phyloP scores from a whole-genome alignment of 345 rosid genomes.

The Populus deltoides region DNA sequence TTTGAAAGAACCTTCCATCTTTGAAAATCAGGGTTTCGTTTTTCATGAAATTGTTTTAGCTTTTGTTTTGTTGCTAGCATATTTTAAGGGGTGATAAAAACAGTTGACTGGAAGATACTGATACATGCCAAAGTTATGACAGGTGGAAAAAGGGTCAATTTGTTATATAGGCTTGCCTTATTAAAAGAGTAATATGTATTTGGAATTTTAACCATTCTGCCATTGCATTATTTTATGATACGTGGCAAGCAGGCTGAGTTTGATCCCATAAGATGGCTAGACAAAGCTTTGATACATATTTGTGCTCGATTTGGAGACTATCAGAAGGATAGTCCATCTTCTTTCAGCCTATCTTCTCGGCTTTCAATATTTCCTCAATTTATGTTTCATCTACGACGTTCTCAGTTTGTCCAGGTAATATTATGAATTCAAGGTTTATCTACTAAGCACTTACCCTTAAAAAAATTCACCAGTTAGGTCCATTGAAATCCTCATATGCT shows the following conservation, averaged over 20 bases:
- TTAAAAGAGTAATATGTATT: background rate
- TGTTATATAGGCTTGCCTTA: background rate
- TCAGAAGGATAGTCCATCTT: conserved; percentile 72
- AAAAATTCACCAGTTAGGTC: background rate
- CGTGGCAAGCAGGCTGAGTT: conserved; percentile 63
- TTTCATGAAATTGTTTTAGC: background rate
- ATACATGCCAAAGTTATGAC: background rate
- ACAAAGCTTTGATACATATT: conserved; percentile 75
- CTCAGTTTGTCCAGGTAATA: conserved; percentile 93
- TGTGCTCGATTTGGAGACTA: conserved; percentile 88
- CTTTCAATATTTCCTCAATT: conserved; percentile 85
- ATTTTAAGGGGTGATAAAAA: background rate
- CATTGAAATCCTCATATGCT: background rate
- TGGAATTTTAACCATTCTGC: background rate
- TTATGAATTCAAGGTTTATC: background rate
- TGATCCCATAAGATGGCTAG: conserved; percentile 93
- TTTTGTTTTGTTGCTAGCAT: background rate
- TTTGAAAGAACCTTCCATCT: background rate
- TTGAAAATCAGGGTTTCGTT: background rate
- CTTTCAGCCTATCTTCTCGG: conserved; percentile 79
- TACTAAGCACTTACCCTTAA: background rate
- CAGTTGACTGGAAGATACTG: background rate
- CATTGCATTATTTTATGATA: background rate
- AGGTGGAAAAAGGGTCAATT: background rate
- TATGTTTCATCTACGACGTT: conserved; percentile 86